Evolutionary conservation across 345 rosid species (phyloP).

Genomic region (Hibiscus trionum): DNA sequence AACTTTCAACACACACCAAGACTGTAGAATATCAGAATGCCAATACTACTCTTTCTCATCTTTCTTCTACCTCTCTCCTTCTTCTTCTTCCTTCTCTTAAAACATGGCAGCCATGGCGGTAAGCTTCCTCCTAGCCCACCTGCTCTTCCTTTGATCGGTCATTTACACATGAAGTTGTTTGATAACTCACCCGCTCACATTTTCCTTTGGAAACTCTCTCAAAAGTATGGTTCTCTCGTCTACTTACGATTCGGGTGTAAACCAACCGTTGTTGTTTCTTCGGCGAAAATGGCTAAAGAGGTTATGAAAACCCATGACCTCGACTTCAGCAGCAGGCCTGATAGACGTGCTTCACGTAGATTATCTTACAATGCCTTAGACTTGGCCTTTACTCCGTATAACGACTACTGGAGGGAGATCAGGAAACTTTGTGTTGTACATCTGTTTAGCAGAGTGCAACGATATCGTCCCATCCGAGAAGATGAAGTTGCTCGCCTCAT

Average conservation of each 20-base stretch:
- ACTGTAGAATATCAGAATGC: neutral
- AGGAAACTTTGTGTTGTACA: neutral
- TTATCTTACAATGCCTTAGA: neutral
- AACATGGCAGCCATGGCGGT: too few species aligned
- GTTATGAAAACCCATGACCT: neutral
- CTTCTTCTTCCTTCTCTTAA: too few species aligned
- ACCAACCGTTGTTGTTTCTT: neutral
- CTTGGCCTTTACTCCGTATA: neutral
- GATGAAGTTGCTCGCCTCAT: neutral
- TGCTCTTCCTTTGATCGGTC: neutral
- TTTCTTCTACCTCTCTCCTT: too few species aligned
- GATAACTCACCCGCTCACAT: neutral
- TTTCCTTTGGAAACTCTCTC: neutral
- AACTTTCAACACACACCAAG: neutral
- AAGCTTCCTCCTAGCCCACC: neutral
- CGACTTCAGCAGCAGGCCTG: neutral
- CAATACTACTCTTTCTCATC: too few species aligned
- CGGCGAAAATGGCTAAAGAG: neutral
- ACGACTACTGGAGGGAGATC: too few species aligned
- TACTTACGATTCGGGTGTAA: neutral
- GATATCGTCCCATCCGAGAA: neutral
- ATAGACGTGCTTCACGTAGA: neutral
- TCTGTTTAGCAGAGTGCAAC: neutral
- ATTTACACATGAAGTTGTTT: neutral
- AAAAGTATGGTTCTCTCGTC: too few species aligned